Percentiles rank a stretch among this genome's conserved stretches.
These are phyloP conservation scores for Paecilomyces sp. DNA, from an alignment of 2,329 filamentous ascomycete genomes.

Conservation along the genomic window DNA sequence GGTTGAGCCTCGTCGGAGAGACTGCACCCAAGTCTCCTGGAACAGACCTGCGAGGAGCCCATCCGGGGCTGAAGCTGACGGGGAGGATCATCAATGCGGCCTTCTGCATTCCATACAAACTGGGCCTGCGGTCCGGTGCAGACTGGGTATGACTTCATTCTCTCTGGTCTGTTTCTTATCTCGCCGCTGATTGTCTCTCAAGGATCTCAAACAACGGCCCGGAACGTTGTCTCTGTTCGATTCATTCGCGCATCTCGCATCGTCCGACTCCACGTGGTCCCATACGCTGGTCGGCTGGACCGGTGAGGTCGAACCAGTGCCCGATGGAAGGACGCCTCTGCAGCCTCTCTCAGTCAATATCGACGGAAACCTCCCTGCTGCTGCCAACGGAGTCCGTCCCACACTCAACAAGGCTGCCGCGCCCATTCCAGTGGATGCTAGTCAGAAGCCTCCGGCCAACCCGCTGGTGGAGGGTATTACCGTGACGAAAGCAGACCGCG, in stretches of 20 bases:
- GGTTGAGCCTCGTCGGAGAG: slow-evolving; percentile 41
- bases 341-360: slow-evolving; percentile 23
- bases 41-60: slow-evolving; percentile 47
- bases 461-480: slow-evolving; percentile 61
- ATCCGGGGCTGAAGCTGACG: slow-evolving; percentile 52
- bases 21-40: slow-evolving; percentile 36
- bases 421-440: slow-evolving; percentile 65
- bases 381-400: slow-evolving; percentile 21
- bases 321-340: slow-evolving; percentile 18
- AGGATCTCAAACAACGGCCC: slow-evolving; percentile 70
- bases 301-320: slow-evolving; percentile 64
- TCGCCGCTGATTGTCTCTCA: slow-evolving; percentile 4
- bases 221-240: slow-evolving; percentile 91
- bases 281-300: slow-evolving; percentile 94
- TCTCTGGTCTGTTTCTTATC: neutral
- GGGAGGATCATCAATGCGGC: slow-evolving; percentile 58
- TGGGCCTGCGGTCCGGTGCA: slow-evolving; percentile 44
- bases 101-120: slow-evolving; percentile 56
- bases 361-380: slow-evolving; percentile 17
- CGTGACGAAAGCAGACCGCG: slow-evolving; percentile 63
- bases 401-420: slow-evolving; percentile 69
- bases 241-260: slow-evolving; percentile 80
- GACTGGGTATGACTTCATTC: slow-evolving; percentile 46
- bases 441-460: slow-evolving; percentile 48
- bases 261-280: slow-evolving; percentile 76